A percentile compares a stretch with the other conserved stretches of the same genome.
Conservation (phyloP, 2,329 filamentous ascomycete species). For the Alternaria infectoria region DNA sequence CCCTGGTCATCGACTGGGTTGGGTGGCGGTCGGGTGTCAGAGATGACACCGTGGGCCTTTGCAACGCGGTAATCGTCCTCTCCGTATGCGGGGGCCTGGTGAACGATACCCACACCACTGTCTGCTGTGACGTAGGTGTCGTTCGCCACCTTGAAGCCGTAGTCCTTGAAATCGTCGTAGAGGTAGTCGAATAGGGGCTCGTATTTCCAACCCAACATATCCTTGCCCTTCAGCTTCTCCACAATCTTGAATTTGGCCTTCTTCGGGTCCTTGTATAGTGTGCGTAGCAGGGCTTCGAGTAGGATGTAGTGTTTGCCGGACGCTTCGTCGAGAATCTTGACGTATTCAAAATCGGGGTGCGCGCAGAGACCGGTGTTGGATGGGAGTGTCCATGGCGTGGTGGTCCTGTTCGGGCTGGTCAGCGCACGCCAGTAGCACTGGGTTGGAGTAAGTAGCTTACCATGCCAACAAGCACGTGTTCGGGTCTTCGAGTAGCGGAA, state of each 20-base stretch:
- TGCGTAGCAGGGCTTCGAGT: conserved; percentile 78
- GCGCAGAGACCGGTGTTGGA: conserved; percentile 79
- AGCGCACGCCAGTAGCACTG: conserved; percentile 1
- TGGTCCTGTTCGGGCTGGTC: conserved; percentile 59
- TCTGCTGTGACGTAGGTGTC: conserved; percentile 87
- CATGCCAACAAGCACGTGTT: conserved; percentile 80
- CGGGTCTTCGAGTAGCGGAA: conserved; percentile 80
- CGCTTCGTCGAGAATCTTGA: conserved; percentile 83
- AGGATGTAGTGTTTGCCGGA: conserved; percentile 85
- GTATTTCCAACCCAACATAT: conserved; percentile 89
- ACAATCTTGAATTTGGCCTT: conserved; percentile 91
- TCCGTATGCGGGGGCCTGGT: conserved; percentile 92
- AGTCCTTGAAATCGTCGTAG: conserved; percentile 84
- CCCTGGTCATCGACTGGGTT: conserved; percentile 89
- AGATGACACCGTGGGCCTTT: conserved; percentile 77
- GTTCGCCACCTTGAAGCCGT: conserved; percentile 81
- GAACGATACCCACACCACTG: conserved; percentile 91
- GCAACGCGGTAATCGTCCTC: conserved; percentile 94
- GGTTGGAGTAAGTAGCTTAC: conserved; percentile 39
- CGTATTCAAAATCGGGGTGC: conserved; percentile 83
- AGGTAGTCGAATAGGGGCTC: conserved; percentile 90
- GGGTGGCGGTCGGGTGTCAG: conserved; percentile 76
- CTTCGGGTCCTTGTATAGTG: conserved; percentile 92
- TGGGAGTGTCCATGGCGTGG: conserved; percentile 85
- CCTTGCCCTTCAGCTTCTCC: conserved; percentile 78